Base-by-base conservation (phyloP, 345 rosid species). In the Turritis glabra region DNA sequence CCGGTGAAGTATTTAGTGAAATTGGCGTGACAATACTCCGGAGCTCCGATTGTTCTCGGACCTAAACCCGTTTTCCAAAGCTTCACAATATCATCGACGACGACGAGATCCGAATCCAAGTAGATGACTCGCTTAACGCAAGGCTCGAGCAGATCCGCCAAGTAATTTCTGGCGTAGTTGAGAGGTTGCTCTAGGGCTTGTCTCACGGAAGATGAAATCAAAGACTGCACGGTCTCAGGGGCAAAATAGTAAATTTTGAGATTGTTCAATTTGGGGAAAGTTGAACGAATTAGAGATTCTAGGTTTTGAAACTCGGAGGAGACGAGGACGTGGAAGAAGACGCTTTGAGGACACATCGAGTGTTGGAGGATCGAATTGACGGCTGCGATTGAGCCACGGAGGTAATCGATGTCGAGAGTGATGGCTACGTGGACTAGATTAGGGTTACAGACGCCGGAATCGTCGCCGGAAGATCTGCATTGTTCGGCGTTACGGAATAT, bases 361-460 rank as follows among this genome's bases (percentile, higher is more conserved):
- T 87, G 90, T 4, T 74, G 85, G 64, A 89, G 80, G 40, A 89
- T 84, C 0, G 97, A 91, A 54, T 87, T 84, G 14, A 85, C 79
- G 3, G 94, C 94, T 0, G 94, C 97, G 17, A 89, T 58, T 3
- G 90, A 80, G 50, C 97, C 97, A 8, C 97, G 76, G 1, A 91
- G 73, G 80, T 91, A 91, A 5, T 75, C 57, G 0, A 84, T 56
- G 75, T 88, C 97, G 4, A 90, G 86, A 7, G 92, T 88, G 87
- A 90, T 85, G 0, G 92, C 89, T 2, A 90, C 59, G 46, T 85
- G 92, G 63, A 90, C 85, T 8, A 75, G 25, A 5, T 73, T 75
- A 3, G 87, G 80, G 58, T 84, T 73, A 18, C 86, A 82, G 23
- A 86, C 82, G 69, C 79, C 70, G 75, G 77, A 11, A 65, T 57